Evolutionary conservation across 257 asterid species (phyloP), one percentile per base, ranked within the genome.

Genomic region (Scutellaria barbata): DNA sequence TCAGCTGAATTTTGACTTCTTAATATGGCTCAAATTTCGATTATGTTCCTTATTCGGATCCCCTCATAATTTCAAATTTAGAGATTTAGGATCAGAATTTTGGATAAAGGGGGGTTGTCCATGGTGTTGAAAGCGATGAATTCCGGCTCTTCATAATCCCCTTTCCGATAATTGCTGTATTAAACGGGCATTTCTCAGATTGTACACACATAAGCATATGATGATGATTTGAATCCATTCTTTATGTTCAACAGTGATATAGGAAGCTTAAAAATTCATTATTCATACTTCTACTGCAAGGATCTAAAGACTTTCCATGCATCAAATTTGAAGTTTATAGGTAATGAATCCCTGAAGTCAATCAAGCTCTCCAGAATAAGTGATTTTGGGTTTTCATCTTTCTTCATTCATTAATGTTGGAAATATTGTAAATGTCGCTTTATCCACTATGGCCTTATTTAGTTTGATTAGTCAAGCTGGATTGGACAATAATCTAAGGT

Each of bases 1-100:
- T 88, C 95, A 0, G 98, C 99, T 59, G 98, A 95, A 63, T 92
- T 95, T 79, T 95, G 88, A 89, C 69, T n/a, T 48, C 17, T 71
- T 16, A 50, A 67, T 33, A 30, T 30, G 12, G 22, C 58, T 48
- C 17, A 18, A 64, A 57, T 68, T 54, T 67, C 57, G 37, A 73
- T 54, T 50, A 16, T 52, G 18, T 33, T 20, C 41, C 18, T 59
- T 64, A 6, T 55, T 46, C 51, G 17, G 18, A 39, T 17, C 16
- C 22, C 48, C 48, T 62, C 10, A 3, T 65, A 9, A 14, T 66
- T 65, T 43, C 13, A 53, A 40, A 64, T 8, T 64, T 17, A 4
- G 73, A 55, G 55, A 25, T 7, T 57, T 66, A 18, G 17, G 40
- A 14, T 20, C 60, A 18, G 35, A 37, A 39, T 52, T 63, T 47